Evolutionary conservation across 768 basidiomycete species (phyloP), one percentile per base, ranked within the genome.

Genomic region (Termitomyces sp.): DNA sequence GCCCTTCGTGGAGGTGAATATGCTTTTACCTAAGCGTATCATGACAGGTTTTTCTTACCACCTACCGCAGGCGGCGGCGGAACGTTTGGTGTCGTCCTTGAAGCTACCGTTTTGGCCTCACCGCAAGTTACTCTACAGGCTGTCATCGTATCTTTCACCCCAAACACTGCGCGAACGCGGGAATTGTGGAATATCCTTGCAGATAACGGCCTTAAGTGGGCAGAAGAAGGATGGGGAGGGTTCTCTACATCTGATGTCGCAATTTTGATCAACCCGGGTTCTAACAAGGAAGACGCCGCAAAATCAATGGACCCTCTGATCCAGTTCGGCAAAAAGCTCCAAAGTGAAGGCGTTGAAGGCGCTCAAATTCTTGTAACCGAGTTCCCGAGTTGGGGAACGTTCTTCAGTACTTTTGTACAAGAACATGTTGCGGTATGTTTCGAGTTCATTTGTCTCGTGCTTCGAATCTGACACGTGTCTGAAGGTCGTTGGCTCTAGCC

Each of bases 211-310:
- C 60, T 78, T 1, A 67, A 65, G 40, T 78, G 78, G 72, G 77
- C 77, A 7, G 65, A 72, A 22, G 72, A 79, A 57, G 80, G 80
- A 24, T 82, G 78, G 78, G 80, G 80, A 51, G 80, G 78, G 14
- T 76, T 72, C 54, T 69, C 74, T 2, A 73, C 64, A 51, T 66
- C 69, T 56, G 69, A 69, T 35, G 68, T 72, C 26, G 76, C 74
- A 18, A 67, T 76, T 40, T 68, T 78, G 54, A 70, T 82, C n/a
- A 82, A 76, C 54, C 80, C 81, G 9, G 71, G 70, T 18, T 62
- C 78, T 0, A 67, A 61, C 33, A 64, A 67, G 35, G 69, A 65
- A 1, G 72, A 75, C 6, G 79, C 80, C 1, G 63, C 68, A 20
- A 63, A 44, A 30, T 80, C 80, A 33, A 70, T 80, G 70, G 68